Evolutionary conservation across 2,329 filamentous ascomycete genomes (phyloP), one percentile per base, ranked within the genome.

Genomic region (Colletotrichum trifolii): DNA sequence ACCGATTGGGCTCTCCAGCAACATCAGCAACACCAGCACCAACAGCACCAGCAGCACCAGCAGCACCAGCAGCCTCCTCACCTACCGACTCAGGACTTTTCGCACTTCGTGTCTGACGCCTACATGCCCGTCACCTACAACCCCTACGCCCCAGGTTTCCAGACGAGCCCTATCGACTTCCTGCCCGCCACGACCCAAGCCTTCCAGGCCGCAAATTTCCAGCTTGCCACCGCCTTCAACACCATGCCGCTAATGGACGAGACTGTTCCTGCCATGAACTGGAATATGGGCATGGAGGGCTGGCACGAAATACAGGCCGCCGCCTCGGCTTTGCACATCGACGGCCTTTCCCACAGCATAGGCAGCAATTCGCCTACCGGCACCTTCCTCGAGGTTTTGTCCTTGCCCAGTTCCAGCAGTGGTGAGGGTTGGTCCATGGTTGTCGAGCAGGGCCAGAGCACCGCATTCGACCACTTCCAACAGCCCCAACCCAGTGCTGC

Each of bases 351-450:
- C 39, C 77, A 76, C 33, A 81, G 78, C 54, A 79, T 81, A 42
- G 80, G 80, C 55, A 82, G 80, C 73, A 79, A 78, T 62, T 82
- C 80, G 10, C 80, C 80, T 17, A 82, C 79, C 2, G 78, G 78
- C 48, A 81, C 86, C 66, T 94, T 93, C 76, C 82, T 97, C 50
- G 94, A 97, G 77, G 92, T 97, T 39, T 82, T 95, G 54, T 97
- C 95, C 7, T 82, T 97, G 47, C 86, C 87, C 33, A 90, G 89
- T 60, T 93, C 93, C 69, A 92, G 91, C 73, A 94, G 96, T 71
- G 92, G 94, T 71, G 63, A 66, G 53, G 92, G 93, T 63, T 98
- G 94, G 94, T 89, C 88, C 54, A 87, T 91, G 69, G 89, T 97
- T 62, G 67, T 67, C 9, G 67, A 69, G 43, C 67, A 67, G 49